Evolutionary conservation across 257 asterid species (phyloP), one percentile per base, ranked within the genome.

Genomic region (Misopates orontium): DNA sequence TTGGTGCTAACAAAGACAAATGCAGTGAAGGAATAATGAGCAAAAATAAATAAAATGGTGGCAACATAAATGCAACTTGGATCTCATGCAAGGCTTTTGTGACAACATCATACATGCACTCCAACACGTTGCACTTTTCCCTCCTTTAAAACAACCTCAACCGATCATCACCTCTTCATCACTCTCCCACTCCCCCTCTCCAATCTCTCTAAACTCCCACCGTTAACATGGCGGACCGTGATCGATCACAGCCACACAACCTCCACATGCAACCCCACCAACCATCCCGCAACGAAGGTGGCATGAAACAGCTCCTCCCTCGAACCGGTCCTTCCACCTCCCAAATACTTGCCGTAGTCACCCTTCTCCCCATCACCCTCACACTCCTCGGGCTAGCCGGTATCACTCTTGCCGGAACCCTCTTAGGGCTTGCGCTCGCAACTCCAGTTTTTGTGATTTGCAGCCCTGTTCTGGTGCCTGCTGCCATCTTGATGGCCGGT

Each of bases 401-500:
- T 0, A 63, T 89, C 32, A 79, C 84, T 0, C 82, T 89, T 36
- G 71, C 64, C 47, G 96, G 92, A 0, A 75, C 82, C 50, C 69
- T 89, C 17, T 66, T 89, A 19, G 95, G 82, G 4, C 90, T 83
- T 8, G 95, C 93, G 0, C 72, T 87, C 18, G 82, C 89, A 45
- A 82, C 84, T 16, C 98, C 96, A 0, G 75, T 91, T 1, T 84
- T 89, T 71, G 40, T 89, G 28, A 82, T 91, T 48, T 87, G 71
- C 81, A 91, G 96, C 84, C 96, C 98, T 0, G 79, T 91, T 57
- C 49, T 89, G 1, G 81, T 91, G 17, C 98, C 98, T 1, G 95
- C 96, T 19, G 74, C 75, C 36, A 40, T 84, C 15, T 60, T 82
- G 0, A 0, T 80, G 2, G 87, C 52, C 16, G 84, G 89, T 9